phyloP scores from a whole-genome alignment of 768 basidiomycete species.

The Leccinellum luteum region DNA sequence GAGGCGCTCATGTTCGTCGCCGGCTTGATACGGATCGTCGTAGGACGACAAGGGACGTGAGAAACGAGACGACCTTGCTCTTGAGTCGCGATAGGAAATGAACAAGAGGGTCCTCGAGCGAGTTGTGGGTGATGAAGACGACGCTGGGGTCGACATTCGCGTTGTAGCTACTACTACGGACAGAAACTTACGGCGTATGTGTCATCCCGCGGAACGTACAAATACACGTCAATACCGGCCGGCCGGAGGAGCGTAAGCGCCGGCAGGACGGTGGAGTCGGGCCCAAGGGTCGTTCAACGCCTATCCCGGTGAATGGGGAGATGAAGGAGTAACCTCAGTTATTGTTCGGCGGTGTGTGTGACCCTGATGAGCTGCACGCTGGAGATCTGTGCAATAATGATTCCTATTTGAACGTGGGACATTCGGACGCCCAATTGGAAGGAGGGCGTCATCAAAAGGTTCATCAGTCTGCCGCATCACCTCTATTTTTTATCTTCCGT shows the following conservation, averaged over 20 bases:
- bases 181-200: slow-evolving; percentile 13
- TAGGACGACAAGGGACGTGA: slow-evolving; percentile 42
- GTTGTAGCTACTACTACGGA: slow-evolving; percentile 19
- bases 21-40: slow-evolving; percentile 44
- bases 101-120: slow-evolving; percentile 91
- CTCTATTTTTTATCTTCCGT: slow-evolving; percentile 14
- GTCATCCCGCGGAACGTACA: slow-evolving; percentile 11
- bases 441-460: slow-evolving; percentile 1
- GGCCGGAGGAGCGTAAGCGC: neutral
- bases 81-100: slow-evolving; percentile 88
- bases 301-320: neutral
- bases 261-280: no score
- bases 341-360: neutral
- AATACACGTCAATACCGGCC: slow-evolving; percentile 26
- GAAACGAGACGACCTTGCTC: slow-evolving; percentile 41
- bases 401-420: slow-evolving; percentile 4
- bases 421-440: neutral
- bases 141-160: slow-evolving; percentile 31
- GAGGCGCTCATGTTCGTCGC: slow-evolving; percentile 65
- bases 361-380: neutral
- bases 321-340: neutral
- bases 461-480: slow-evolving; percentile 10
- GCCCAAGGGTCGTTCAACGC: neutral
- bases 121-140: slow-evolving; percentile 49
- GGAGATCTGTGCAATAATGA: neutral